Evolutionary conservation across 345 rosid species (phyloP).

Genomic region (Citropsis articulata): DNA sequence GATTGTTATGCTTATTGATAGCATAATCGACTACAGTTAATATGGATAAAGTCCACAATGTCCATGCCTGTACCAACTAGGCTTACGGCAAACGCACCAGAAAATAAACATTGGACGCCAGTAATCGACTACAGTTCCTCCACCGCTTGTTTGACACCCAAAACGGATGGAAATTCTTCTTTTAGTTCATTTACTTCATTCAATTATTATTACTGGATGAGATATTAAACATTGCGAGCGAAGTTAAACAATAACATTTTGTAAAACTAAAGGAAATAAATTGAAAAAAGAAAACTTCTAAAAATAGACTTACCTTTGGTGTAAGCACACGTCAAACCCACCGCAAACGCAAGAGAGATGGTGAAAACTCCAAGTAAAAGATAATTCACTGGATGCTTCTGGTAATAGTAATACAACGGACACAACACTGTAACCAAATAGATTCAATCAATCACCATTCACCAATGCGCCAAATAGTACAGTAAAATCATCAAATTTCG

Average conservation of each 20-base stretch:
- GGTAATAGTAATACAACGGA: conserved; percentile 79
- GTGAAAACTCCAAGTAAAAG: conserved; percentile 78
- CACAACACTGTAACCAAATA: conserved; percentile 54
- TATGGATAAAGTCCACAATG: not conserved
- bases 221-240: no score
- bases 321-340: conserved; percentile 89
- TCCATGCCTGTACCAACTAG: not conserved
- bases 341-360: conserved; percentile 58
- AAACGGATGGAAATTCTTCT: not conserved
- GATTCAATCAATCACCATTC: not conserved
- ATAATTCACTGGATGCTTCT: conserved; percentile 87
- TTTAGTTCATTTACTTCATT: not conserved
- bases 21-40: no score
- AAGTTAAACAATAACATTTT: not conserved
- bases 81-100: no score
- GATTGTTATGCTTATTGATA: no score
- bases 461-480: not conserved
- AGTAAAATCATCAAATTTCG: not conserved
- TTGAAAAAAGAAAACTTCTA: not conserved
- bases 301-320: conserved; percentile 49
- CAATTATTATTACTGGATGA: no score
- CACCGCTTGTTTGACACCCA: not conserved
- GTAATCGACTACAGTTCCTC: not conserved
- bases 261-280: not conserved
- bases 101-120: not conserved